Base-by-base conservation (phyloP, 2,329 filamentous ascomycete genomes). In the Epichloe bromicola region DNA sequence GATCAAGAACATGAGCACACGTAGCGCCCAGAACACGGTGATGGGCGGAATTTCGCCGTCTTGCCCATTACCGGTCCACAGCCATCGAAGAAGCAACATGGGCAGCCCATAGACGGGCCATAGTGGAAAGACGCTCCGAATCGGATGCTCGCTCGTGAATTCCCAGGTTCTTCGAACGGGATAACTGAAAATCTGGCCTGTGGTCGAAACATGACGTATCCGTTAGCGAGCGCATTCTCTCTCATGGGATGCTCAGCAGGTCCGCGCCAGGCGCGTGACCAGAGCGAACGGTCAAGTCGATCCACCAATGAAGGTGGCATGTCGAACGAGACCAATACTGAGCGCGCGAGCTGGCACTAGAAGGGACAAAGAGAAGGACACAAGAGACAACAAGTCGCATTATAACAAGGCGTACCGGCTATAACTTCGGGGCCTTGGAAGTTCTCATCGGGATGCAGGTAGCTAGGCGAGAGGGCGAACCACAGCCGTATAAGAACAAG, bases 381-480 rank as follows among this genome's bases (percentile, higher is more conserved):
- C 7, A 42, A n/a, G 23, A 11, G 12, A 40, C n/a, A 20, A 5
- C 4, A 19, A 36, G 39, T 41, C 40, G 41, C 50, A 23, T 30
- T 15, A 46, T 6, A 5, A 26, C 17, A 7, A 53, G 10, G 71
- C 83, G 59, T 80, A 96, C 91, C 91, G 63, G 91, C 90, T 63
- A 97, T 93, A 57, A 97, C 85, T 73, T 98, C 93, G 15, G 93
- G 93, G 37, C 93, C 93, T 71, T 98, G 93, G 63, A 98, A 98
- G 74, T 97, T 93, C 76, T 98, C 93, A 72, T 98, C 93, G 5
- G 93, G 93, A 67, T 98, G 93, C 45, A 98, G 80, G 68, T 98
- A 98, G 74, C 91, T 97, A 53, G 93, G 87, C 56, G 86, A 90
- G 57, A 97, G 73, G 54, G 93, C 91, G 67, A 97, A 91, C 79